Evolutionary conservation across 495 filamentous ascomycete species (phyloP).

Genomic region (Margaritispora aquatica): DNA sequence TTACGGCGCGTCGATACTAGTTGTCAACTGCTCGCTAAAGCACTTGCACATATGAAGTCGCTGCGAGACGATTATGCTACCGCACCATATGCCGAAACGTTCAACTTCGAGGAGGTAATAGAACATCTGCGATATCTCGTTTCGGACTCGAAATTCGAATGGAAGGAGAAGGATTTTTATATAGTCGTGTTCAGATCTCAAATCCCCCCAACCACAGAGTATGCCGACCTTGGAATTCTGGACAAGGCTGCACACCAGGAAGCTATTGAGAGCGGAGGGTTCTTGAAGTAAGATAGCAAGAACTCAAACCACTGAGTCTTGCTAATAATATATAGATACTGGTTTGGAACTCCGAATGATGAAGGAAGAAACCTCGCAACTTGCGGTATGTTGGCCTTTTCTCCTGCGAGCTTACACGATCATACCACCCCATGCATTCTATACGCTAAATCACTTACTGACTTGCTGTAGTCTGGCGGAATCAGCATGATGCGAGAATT

Average conservation of each 20-base stretch:
- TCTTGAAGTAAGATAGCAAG: slow-evolving; percentile 58
- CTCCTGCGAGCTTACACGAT: too few relatives aligned
- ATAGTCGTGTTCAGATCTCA: slow-evolving; percentile 75
- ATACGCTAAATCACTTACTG: background rate
- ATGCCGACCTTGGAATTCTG: slow-evolving; percentile 54
- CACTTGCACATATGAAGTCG: slow-evolving; percentile 56
- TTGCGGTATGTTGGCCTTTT: slow-evolving; percentile 30
- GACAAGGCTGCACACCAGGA: slow-evolving; percentile 74
- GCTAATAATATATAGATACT: slow-evolving; percentile 50
- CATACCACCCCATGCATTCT: background rate
- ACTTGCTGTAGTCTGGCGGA: slow-evolving; percentile 52
- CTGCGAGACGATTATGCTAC: slow-evolving; percentile 68
- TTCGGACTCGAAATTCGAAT: slow-evolving; percentile 41
- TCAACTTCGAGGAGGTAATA: slow-evolving; percentile 71
- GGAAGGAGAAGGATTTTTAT: slow-evolving; percentile 65
- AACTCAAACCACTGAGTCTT: slow-evolving; percentile 15
- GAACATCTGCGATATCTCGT: slow-evolving; percentile 42
- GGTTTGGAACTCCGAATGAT: slow-evolving; percentile 66
- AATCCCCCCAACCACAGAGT: slow-evolving; percentile 54
- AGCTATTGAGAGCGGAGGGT: slow-evolving; percentile 69
- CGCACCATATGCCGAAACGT: slow-evolving; percentile 62
- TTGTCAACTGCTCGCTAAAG: slow-evolving; percentile 62
- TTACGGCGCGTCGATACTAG: slow-evolving; percentile 54
- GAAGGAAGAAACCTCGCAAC: slow-evolving; percentile 66
- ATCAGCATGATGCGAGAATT: slow-evolving; percentile 58